Conservation (phyloP, 371 early-diverging fungal genomes). For the Mucor ambiguus region DNA sequence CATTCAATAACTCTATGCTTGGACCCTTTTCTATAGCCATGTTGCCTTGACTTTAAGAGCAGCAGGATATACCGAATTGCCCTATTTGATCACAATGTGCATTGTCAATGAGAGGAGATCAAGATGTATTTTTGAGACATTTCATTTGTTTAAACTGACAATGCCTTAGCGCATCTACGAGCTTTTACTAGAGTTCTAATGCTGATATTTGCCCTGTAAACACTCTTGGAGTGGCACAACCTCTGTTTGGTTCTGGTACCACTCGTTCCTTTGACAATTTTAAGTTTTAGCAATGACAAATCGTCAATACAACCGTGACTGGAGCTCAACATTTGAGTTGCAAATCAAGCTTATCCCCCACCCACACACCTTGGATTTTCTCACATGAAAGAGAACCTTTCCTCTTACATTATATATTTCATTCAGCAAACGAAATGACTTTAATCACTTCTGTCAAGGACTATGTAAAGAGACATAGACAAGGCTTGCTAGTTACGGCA, state of each 20-base stretch:
- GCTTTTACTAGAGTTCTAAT: background rate
- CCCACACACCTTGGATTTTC: background rate
- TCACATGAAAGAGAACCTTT: constrained; percentile 3
- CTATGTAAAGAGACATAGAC: constrained; percentile 58
- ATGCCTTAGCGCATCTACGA: no score
- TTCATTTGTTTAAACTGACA: background rate
- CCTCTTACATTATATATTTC: constrained; percentile 15
- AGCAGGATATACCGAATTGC: no score
- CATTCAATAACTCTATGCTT: background rate
- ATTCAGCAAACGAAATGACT: background rate
- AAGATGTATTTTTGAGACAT: background rate
- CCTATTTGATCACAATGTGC: no score
- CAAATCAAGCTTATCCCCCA: background rate
- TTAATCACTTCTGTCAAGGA: constrained; percentile 40
- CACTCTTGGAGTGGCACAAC: background rate
- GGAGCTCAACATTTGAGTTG: background rate
- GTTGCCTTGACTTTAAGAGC: no score
- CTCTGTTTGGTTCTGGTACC: background rate
- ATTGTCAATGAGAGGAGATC: no score
- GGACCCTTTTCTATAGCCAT: no score
- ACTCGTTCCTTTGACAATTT: background rate
- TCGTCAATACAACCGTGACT: constrained; percentile 8
- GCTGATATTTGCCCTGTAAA: background rate
- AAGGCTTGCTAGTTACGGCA: constrained; percentile 63
- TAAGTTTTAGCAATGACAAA: constrained; percentile 7